Base-by-base conservation (phyloP, 192 early-diverging fungal genomes). In the Umbelopsis vinacea region DNA sequence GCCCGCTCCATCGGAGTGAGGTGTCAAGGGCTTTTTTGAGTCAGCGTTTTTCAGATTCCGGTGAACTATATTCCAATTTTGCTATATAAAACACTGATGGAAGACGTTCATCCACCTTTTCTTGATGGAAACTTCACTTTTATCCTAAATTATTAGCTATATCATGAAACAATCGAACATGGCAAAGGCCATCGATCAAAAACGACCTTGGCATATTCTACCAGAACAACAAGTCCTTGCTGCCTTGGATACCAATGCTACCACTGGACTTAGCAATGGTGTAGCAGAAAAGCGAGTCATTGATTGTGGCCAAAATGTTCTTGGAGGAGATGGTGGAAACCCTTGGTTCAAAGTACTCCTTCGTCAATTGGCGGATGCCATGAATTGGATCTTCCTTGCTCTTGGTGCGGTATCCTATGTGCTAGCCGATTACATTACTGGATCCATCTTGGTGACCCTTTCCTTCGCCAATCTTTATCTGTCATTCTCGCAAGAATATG, bases 401-500 rank as follows among this genome's bases (percentile, higher is more conserved):
- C 63, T 76, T 52, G 71, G 55, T 17, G 80, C 82, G 7, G 79
- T 87, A 26, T 86, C 89, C 0, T 90, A 87, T 81, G 86, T 83
- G 2, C 82, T 85, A 35, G 81, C 83, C 9, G 91, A 92, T 74
- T 89, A 86, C 79, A 75, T 89, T 21, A 88, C 88, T 74, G 91
- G 89, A 17, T 84, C 84, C 35, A 87, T 97, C 47, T 84, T 97
- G 33, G 77, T 91, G 35, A 81, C 92, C 46, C 90, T 98, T 47
- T 91, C 95, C 24, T 76, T 90, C 23, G 74, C 96, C 54, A 98
- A 98, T 80, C 87, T 95, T 21, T 79, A 91, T 52, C 91, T 99
- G 66, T 94, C 94, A 9, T 97, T 98, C 72, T 86, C 92, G 6
- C 97, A 99, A 84, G 97, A 99, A 74, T 98, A 91, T 86, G 92